Evolutionary conservation across 176 grass and related monocot species (phyloP).

Genomic region (Saccharum spontaneum): DNA sequence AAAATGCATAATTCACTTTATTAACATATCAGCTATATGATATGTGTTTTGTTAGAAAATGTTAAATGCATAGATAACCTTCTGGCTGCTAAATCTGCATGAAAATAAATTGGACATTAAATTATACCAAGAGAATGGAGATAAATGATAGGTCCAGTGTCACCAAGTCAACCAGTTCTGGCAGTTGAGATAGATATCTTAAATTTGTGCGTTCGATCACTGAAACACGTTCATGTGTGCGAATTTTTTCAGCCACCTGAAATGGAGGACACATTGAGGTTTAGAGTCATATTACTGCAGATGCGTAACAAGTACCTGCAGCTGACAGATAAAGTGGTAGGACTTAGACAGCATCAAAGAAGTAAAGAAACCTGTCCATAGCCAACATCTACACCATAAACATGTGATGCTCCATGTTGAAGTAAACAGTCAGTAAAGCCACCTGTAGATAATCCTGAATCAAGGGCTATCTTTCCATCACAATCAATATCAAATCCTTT

Average conservation of each 20-base stretch:
- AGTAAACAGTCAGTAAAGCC: slow-evolving; percentile 96
- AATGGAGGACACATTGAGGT: slow-evolving; percentile 35
- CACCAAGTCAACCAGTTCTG: slow-evolving; percentile 78
- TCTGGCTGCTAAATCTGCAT: background rate
- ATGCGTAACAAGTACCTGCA: background rate
- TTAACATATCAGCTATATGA: slow-evolving; percentile 6
- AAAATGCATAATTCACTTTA: background rate
- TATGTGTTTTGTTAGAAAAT: background rate
- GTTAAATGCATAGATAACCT: background rate
- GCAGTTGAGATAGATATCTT: slow-evolving; percentile 83
- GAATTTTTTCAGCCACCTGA: slow-evolving; percentile 98
- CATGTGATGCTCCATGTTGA: slow-evolving; percentile 79
- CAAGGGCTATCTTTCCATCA: slow-evolving; percentile 85
- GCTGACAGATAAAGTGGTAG: slow-evolving; percentile 2
- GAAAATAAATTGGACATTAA: background rate
- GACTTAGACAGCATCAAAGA: slow-evolving; percentile 2
- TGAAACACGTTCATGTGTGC: slow-evolving; percentile 64
- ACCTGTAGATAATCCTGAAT: slow-evolving; percentile 96
- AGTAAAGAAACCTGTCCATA: slow-evolving; percentile 83
- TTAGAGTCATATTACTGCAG: slow-evolving; percentile 1
- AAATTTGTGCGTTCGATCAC: slow-evolving; percentile 94
- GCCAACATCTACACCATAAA: slow-evolving; percentile 97
- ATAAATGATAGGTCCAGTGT: slow-evolving; percentile 95
- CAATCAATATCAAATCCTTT: slow-evolving; percentile 80
- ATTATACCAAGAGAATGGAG: slow-evolving; percentile 89